These are phyloP conservation scores for Penicillium sp. DNA, from an alignment of 2,329 filamentous ascomycete genomes.

Conservation along the genomic window DNA sequence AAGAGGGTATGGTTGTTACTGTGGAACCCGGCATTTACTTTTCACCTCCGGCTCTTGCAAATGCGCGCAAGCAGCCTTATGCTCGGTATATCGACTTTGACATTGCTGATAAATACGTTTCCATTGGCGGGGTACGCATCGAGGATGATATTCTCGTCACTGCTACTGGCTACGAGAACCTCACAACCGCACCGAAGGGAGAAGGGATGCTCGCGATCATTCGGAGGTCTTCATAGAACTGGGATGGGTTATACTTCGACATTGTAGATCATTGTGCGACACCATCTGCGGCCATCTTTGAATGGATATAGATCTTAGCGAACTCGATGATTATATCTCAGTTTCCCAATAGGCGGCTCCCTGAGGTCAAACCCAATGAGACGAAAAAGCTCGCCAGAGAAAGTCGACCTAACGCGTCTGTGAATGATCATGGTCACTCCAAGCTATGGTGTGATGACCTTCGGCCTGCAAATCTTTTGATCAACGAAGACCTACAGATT, in stretches of 20 bases:
- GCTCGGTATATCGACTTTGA: slow-evolving; percentile 40
- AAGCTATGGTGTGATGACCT: no score
- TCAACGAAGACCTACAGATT: no score
- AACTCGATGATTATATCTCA: not conserved
- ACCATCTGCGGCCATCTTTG: not conserved
- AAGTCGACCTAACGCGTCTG: no score
- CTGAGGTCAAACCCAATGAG: no score
- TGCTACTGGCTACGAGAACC: slow-evolving; percentile 62
- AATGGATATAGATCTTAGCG: not conserved
- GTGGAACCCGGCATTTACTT: slow-evolving; percentile 53
- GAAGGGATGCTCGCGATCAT: slow-evolving; percentile 47
- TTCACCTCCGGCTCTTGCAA: slow-evolving; percentile 35
- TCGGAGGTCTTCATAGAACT: slow-evolving; percentile 17
- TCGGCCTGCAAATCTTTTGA: no score
- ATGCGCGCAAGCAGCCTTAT: slow-evolving; percentile 29
- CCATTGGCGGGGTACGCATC: slow-evolving; percentile 44
- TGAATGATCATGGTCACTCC: no score
- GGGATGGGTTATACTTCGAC: not conserved
- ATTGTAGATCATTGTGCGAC: no score
- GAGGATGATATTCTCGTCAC: slow-evolving; percentile 66
- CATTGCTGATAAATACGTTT: slow-evolving; percentile 37
- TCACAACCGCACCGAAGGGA: slow-evolving; percentile 68
- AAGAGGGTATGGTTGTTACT: slow-evolving; percentile 54
- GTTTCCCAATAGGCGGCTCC: not conserved
- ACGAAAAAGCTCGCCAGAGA: no score